Evolutionary conservation across 192 early-diverging fungal species (phyloP), one percentile per base, ranked within the genome.

Genomic region (Bifiguratus adelaidae): DNA sequence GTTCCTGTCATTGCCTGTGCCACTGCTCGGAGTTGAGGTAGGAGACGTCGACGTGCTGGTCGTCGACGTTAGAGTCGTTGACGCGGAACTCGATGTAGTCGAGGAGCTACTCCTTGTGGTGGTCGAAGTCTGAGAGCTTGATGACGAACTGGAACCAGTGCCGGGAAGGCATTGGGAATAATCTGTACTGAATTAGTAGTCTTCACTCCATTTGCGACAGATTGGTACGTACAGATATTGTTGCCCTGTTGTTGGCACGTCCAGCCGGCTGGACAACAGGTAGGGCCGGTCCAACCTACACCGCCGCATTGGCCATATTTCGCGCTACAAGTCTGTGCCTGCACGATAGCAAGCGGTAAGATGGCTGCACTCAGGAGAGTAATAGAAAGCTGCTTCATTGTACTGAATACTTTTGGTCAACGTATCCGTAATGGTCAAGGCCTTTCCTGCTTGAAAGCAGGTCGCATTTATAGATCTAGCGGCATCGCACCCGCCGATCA

Each of bases 241-340:
- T 16, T 16, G 15, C 6, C 15, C 22, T 40, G 37, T 2, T 2
- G 3, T 26, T 25, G 15, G 51, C 52, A 53, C 9, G 46, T 1
- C 28, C 27, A 51, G 8, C 52, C 52, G 9, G 52, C 24, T 15
- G 12, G 12, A 19, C 52, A 53, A 50, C 52, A 53, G 24, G 52
- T 53, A 15, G 52, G 8, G 16, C 52, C 52, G 18, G 52, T 56
- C 37, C 30, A 53, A 15, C 52, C 52, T n/a, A 29, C 53, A 3
- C 52, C 52, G 7, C 52, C 52, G 42, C 52, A 53, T 34, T 53
- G 52, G 15, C 52, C 52, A 48, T 50, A 53, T 9, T 55, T 3
- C 4, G 49, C 7, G 25, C 22, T 2, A 43, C 49, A 50, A 20
- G 41, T 35, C 47, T 37, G 28, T 23, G 47, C 49, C 41, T 24